phyloP scores from a whole-genome alignment of 2,329 filamentous ascomycete species.

The Penicillium italicum region DNA sequence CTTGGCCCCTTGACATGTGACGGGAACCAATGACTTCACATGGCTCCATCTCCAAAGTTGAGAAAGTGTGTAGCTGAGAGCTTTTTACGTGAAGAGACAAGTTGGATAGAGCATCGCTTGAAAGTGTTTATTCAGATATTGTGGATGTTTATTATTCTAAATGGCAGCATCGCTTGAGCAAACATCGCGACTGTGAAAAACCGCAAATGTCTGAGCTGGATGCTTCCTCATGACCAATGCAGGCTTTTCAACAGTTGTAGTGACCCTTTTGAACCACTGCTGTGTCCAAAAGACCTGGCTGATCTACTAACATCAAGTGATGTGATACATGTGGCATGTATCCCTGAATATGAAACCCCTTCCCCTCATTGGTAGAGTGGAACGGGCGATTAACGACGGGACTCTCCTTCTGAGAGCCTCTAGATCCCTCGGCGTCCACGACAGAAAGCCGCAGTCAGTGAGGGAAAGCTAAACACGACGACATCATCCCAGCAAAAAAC shows the following conservation, averaged over 20 bases:
- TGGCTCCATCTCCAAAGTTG: not conserved
- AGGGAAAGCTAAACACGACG: constrained; percentile 38
- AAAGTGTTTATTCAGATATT: not conserved
- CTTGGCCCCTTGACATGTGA: not conserved
- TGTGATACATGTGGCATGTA: constrained; percentile 30
- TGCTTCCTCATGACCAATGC: not conserved
- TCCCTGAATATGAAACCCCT: constrained; percentile 51
- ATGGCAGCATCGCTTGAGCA: not conserved
- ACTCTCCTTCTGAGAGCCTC: constrained; percentile 42
- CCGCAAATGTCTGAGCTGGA: not conserved
- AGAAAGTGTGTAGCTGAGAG: not conserved
- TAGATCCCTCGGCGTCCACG: constrained; percentile 39
- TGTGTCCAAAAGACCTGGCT: not conserved
- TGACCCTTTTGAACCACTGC: not conserved
- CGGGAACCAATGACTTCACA: not conserved
- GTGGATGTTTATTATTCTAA: not conserved
- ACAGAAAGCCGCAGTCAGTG: constrained; percentile 47
- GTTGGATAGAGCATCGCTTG: not conserved
- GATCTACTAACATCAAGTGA: not conserved
- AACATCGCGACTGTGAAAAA: not conserved
- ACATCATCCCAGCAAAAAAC: constrained; percentile 34
- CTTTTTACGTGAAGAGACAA: not conserved
- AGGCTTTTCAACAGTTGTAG: no score
- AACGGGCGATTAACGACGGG: constrained; percentile 52
- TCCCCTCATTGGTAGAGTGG: constrained; percentile 44